These are phyloP conservation scores for Hypoxylon sp. DNA, from an alignment of 2,329 filamentous ascomycete genomes.

Conservation along the genomic window DNA sequence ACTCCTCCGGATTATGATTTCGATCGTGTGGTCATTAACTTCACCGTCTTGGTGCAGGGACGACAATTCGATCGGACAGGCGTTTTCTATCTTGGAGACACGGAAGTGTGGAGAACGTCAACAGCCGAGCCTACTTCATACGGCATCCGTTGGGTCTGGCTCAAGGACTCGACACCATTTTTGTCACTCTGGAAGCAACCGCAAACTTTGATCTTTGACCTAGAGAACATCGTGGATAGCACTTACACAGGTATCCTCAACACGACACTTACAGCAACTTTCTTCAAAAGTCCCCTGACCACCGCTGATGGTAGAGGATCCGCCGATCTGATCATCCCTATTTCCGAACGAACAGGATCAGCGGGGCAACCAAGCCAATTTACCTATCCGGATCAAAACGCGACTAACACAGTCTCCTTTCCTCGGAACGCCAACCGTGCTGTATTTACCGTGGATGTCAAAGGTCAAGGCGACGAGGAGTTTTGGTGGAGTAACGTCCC, in stretches of 20 bases:
- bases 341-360: constrained; percentile 69
- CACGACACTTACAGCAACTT: constrained; percentile 80
- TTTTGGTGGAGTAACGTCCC: constrained; percentile 90
- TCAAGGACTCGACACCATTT: constrained; percentile 84
- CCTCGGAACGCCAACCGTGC: constrained; percentile 78
- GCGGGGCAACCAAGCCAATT: constrained; percentile 75
- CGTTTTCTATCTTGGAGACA: constrained; percentile 81
- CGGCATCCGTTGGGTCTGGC: constrained; percentile 82
- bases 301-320: constrained; percentile 59
- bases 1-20: constrained; percentile 78
- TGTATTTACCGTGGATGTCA: constrained; percentile 82
- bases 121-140: constrained; percentile 80
- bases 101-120: constrained; percentile 86
- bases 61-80: constrained; percentile 84
- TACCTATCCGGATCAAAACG: constrained; percentile 73
- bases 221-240: constrained; percentile 79
- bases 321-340: constrained; percentile 78
- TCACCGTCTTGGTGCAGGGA: constrained; percentile 80
- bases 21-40: constrained; percentile 81
- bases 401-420: constrained; percentile 71
- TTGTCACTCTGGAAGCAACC: constrained; percentile 76
- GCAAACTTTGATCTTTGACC: constrained; percentile 84
- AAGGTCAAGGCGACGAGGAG: constrained; percentile 82
- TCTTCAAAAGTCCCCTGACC: constrained; percentile 67
- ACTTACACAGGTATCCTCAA: constrained; percentile 82